Percentiles rank a stretch among this genome's conserved stretches.
These are phyloP conservation scores for Cyclostephanos tholiformis DNA, from an alignment of 108 stramenopile species.

Conservation along the genomic window DNA sequence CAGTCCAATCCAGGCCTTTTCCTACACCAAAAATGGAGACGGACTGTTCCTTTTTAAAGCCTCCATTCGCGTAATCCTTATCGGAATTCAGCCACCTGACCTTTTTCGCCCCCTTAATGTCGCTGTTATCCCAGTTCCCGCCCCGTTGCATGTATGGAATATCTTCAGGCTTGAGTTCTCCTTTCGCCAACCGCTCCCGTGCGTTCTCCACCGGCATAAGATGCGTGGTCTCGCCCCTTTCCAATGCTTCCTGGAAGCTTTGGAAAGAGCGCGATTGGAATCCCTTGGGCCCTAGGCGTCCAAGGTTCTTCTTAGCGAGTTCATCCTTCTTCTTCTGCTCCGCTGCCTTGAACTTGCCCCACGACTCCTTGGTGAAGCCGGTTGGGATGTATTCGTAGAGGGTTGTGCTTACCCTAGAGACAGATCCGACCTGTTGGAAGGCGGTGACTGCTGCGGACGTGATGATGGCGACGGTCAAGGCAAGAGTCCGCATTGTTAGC, in stretches of 20 bases:
- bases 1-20: constrained; percentile 84
- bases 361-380: constrained; percentile 78
- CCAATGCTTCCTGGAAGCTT: constrained; percentile 81
- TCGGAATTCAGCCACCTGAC: constrained; percentile 44
- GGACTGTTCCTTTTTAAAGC: constrained; percentile 79
- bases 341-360: constrained; percentile 67
- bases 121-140: constrained; percentile 60
- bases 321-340: constrained; percentile 58
- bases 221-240: constrained; percentile 75
- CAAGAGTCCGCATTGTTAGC: constrained; percentile 33
- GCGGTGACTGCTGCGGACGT: constrained; percentile 26
- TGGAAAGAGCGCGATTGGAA: constrained; percentile 81
- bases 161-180: constrained; percentile 72
- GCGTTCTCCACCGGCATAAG: constrained; percentile 75
- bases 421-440: constrained; percentile 18
- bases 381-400: constrained; percentile 74
- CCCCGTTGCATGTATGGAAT: constrained; percentile 88
- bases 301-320: constrained; percentile 45
- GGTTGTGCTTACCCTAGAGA: constrained; percentile 12
- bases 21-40: constrained; percentile 76
- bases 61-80: constrained; percentile 72
- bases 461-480: constrained; percentile 28
- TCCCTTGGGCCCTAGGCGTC: constrained; percentile 68
- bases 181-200: constrained; percentile 58
- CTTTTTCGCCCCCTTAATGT: constrained; percentile 53